These are phyloP conservation scores for Achaetomium macrosporum DNA, from an alignment of 2,329 filamentous ascomycete genomes.

Conservation along the genomic window DNA sequence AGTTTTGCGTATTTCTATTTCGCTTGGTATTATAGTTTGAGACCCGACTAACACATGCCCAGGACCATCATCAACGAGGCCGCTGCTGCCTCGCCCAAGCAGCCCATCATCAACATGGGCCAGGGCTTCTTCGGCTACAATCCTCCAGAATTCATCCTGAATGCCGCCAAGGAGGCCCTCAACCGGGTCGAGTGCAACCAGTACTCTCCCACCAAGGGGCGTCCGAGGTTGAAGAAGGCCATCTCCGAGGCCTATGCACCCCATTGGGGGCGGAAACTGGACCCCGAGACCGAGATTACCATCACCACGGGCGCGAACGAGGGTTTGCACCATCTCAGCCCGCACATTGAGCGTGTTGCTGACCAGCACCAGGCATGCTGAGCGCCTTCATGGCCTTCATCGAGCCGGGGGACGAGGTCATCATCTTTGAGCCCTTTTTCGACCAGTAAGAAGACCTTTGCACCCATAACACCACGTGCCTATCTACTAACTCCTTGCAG, in stretches of 20 bases:
- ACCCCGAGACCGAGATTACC: conserved; percentile 89
- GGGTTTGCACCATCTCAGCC: conserved; percentile 20
- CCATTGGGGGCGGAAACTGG: conserved; percentile 66
- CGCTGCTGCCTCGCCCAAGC: conserved; percentile 55
- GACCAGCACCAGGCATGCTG: conserved; percentile 61
- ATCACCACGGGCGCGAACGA: conserved; percentile 92
- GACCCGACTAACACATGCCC: conserved; percentile 5
- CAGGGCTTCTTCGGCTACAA: conserved; percentile 36
- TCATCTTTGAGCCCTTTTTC: conserved; percentile 97
- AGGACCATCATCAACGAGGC: conserved; percentile 64
- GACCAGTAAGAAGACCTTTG: conserved; percentile 60
- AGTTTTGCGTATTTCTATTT: neutral
- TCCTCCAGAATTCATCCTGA: conserved; percentile 52
- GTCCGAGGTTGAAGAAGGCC: conserved; percentile 85
- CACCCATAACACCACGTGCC: neutral
- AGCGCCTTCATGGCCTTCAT: conserved; percentile 98
- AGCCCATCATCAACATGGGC: conserved; percentile 61
- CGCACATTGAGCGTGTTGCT: neutral
- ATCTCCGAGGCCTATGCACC: conserved; percentile 89
- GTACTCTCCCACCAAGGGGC: conserved; percentile 92
- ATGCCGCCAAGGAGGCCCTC: conserved; percentile 85
- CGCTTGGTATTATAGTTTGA: neutral
- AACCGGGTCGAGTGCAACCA: conserved; percentile 96
- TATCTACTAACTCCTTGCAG: conserved; percentile 1
- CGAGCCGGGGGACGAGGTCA: conserved; percentile 90